Base-by-base conservation (phyloP, 352 stramenopile genomes). In the Globisporangium perplexum region DNA sequence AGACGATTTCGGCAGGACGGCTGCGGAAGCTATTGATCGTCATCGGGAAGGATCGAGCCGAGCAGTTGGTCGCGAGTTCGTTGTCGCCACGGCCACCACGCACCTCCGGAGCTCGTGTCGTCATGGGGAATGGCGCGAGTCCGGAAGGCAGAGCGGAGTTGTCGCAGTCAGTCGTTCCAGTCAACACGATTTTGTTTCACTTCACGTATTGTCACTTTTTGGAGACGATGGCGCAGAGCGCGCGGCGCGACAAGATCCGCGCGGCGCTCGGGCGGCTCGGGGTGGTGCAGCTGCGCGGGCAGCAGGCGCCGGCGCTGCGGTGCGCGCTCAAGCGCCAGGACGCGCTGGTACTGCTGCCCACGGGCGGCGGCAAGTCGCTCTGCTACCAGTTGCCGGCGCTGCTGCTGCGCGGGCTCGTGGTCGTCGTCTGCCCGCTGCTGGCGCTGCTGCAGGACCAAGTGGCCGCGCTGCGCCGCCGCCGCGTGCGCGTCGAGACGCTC, bases 311-410 rank as follows among this genome's bases (percentile, higher is more conserved):
- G 2, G 74, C 69, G 30, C 33, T 85, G 48, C 70, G 71, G 17
- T 70, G 65, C 24, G 74, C 82, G 45, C 46, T 85, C 12, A 63
- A 55, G 4, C 57, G 57, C 26, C 69, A 77, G 39, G 66, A 87
- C 63, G 67, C 75, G 17, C 49, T 98, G 15, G 72, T 98, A 35
- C 79, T 99, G 8, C 89, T 98, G 62, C 92, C 96, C n/a, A 99
- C 97, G 14, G 96, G 97, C 7, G 93, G 93, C 31, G 97, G 96
- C 54, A 99, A 99, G 68, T 98, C 87, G 36, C 74, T 99, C 15
- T 98, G 92, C 65, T 99, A 98, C 65, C 93, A 98, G 46, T 67
- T 99, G 4, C 96, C 73, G 1, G 72, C 77, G 23, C 64, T 83
- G 45, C 58, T 90, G 28, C 59, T 83, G 33, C 67, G 66, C 0